Percentiles rank a stretch among this genome's conserved stretches.
These are phyloP conservation scores for Corylus heterophylla DNA, from an alignment of 306 rosid species.

Conservation along the genomic window DNA sequence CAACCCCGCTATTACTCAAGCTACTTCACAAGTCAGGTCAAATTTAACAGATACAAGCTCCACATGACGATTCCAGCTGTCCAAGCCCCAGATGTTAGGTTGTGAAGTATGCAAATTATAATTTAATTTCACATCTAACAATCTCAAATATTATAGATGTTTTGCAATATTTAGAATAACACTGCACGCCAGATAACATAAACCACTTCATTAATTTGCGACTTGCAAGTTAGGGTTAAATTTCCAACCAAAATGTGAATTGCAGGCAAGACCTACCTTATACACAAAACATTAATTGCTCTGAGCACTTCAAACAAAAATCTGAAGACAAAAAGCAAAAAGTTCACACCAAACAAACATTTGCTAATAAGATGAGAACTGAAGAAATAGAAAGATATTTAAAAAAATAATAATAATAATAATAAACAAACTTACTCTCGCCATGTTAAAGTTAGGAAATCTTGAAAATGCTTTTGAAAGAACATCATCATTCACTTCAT, in stretches of 20 bases:
- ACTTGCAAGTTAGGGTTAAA: conserved; percentile 17
- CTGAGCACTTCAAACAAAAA: conserved; percentile 57
- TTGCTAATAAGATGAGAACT: conserved; percentile 14
- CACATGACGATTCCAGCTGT: conserved; percentile 27
- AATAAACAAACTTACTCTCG: conserved; percentile 59
- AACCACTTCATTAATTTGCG: conserved; percentile 25
- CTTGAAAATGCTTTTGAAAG: conserved; percentile 92
- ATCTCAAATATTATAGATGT: conserved; percentile 20
- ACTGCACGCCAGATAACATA: conserved; percentile 21
- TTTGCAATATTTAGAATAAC: conserved; percentile 21
- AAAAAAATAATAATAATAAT: too few relatives aligned
- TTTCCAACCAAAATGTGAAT: conserved; percentile 28
- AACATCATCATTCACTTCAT: conserved; percentile 97
- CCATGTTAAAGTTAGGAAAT: conserved; percentile 91
- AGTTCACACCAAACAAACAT: conserved; percentile 46
- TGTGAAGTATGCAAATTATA: not conserved
- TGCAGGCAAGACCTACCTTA: conserved; percentile 59
- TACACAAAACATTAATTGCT: conserved; percentile 46
- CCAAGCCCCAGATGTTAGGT: conserved; percentile 9
- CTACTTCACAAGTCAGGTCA: conserved; percentile 14
- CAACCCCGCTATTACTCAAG: conserved; percentile 31
- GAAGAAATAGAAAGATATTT: not conserved
- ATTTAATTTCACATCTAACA: conserved; percentile 17
- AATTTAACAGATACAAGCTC: conserved; percentile 26
- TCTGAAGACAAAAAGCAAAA: conserved; percentile 61